Evolutionary conservation across 495 filamentous ascomycete species (phyloP).

Genomic region (Astrocystis sublimbata): DNA sequence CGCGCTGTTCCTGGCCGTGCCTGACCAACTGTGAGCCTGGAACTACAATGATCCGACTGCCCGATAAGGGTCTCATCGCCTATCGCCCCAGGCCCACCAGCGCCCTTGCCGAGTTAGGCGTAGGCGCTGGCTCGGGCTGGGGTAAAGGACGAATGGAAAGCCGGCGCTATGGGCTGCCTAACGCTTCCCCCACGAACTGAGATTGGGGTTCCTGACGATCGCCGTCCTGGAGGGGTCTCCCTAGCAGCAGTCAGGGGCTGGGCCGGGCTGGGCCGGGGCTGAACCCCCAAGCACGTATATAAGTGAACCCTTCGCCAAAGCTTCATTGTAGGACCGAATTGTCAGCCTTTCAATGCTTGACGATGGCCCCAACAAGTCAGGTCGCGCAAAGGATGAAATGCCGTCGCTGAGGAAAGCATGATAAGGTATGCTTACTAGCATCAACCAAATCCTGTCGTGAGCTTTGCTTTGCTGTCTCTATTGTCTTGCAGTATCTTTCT

Average conservation of each 20-base stretch:
- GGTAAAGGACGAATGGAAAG: constrained; percentile 2
- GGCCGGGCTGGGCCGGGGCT: too few relatives aligned
- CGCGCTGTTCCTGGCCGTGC: too few relatives aligned
- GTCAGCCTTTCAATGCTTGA: too few relatives aligned
- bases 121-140: background rate
- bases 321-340: too few relatives aligned
- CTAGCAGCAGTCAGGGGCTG: background rate
- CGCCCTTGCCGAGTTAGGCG: background rate
- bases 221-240: background rate
- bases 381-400: background rate
- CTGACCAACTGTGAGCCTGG: background rate
- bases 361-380: too few relatives aligned
- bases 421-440: too few relatives aligned
- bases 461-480: too few relatives aligned
- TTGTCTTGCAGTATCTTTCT: too few relatives aligned
- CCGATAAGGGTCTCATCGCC: constrained; percentile 3
- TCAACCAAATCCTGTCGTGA: too few relatives aligned
- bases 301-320: background rate
- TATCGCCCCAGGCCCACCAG: background rate
- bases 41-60: constrained; percentile 5
- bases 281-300: too few relatives aligned
- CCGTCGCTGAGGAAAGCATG: too few relatives aligned
- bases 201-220: constrained; percentile 11
- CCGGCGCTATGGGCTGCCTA: constrained; percentile 1
- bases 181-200: background rate